Percentiles rank a stretch among this genome's conserved stretches.
These are phyloP conservation scores for Colletotrichum plurivorum DNA, from an alignment of 2,329 filamentous ascomycete genomes.

Conservation along the genomic window DNA sequence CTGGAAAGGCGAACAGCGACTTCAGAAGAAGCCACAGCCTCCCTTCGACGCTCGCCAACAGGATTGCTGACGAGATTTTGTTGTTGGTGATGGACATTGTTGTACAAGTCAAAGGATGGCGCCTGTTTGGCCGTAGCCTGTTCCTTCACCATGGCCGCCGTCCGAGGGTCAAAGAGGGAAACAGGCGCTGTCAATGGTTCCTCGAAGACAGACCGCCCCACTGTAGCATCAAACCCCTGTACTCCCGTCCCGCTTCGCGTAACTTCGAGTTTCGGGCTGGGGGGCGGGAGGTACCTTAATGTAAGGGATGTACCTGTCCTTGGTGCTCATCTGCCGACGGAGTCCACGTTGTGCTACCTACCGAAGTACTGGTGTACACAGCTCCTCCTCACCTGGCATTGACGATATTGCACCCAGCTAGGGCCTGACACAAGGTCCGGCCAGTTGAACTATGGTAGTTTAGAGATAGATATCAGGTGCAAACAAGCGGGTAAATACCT, in stretches of 20 bases:
- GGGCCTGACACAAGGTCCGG: no score
- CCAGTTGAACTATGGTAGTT: no score
- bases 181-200: slow-evolving; percentile 24
- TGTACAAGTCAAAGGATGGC: slow-evolving; percentile 16
- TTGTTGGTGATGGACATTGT: neutral
- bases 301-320: slow-evolving; percentile 14
- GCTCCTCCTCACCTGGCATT: no score
- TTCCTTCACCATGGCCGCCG: neutral
- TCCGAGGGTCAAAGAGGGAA: slow-evolving; percentile 23
- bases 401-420: no score
- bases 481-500: no score
- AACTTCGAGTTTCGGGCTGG: slow-evolving; percentile 39
- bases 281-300: slow-evolving; percentile 30
- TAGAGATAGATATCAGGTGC: no score
- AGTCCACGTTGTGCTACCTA: neutral
- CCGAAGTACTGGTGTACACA: neutral
- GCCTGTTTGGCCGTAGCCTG: slow-evolving; percentile 11
- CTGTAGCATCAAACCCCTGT: slow-evolving; percentile 34
- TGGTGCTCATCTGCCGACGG: neutral
- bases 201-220: slow-evolving; percentile 22
- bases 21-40: neutral
- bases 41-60: neutral
- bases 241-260: slow-evolving; percentile 37
- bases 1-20: no score
- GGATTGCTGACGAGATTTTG: slow-evolving; percentile 5